These are phyloP conservation scores for Trypanosoma rangeli DNA, from an alignment of 208 protist species.

Conservation along the genomic window DNA sequence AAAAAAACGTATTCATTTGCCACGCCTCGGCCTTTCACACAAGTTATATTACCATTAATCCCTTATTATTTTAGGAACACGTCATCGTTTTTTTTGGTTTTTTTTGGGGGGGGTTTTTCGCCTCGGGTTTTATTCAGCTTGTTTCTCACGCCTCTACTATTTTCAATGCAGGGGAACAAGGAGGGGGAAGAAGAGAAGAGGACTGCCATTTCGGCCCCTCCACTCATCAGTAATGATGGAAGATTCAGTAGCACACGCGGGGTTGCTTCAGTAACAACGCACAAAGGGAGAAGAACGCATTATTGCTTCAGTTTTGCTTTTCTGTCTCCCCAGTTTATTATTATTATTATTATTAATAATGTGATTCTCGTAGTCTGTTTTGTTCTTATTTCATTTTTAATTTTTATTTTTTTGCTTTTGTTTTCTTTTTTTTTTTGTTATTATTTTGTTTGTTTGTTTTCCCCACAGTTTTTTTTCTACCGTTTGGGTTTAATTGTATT, in stretches of 20 bases:
- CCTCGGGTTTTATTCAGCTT: background rate
- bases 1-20: background rate
- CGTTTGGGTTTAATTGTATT: background rate
- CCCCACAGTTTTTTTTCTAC: background rate
- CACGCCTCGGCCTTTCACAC: too few species aligned
- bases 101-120: background rate
- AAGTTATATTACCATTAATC: too few species aligned
- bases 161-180: background rate
- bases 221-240: background rate
- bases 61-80: background rate
- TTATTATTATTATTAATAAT: constrained; percentile 2
- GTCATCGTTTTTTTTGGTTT: background rate
- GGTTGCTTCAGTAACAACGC: background rate
- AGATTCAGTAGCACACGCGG: background rate
- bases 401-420: background rate
- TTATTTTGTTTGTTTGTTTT: background rate
- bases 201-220: background rate
- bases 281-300: constrained; percentile 19
- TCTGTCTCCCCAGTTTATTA: too few species aligned
- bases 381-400: constrained; percentile 1
- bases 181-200: background rate
- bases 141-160: background rate
- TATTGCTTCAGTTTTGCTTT: background rate
- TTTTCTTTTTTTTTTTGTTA: constrained; percentile 10
- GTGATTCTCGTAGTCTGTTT: background rate